phyloP scores from a whole-genome alignment of 352 stramenopile genomes.

The Pythium chondricola region DNA sequence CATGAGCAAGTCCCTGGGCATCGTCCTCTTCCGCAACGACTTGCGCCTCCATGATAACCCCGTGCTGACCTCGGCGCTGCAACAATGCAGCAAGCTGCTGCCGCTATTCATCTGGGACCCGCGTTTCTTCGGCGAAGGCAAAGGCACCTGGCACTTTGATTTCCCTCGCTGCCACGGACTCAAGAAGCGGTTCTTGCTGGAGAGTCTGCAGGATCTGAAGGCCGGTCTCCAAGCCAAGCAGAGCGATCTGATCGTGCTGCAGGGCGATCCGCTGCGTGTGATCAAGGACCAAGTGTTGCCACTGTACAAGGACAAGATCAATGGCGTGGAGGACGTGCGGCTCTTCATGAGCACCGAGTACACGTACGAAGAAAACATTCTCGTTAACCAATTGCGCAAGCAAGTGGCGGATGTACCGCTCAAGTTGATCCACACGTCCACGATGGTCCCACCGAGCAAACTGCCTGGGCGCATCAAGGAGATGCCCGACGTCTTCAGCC shows the following conservation, averaged over 20 bases:
- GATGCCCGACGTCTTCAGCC: slow-evolving; percentile 10
- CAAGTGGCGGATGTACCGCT: slow-evolving; percentile 3
- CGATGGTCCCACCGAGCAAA: slow-evolving; percentile 13
- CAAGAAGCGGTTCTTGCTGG: slow-evolving; percentile 14
- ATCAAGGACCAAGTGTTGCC: slow-evolving; percentile 5
- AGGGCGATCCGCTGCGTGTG: slow-evolving; percentile 7
- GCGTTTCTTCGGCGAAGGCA: slow-evolving; percentile 5
- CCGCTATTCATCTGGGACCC: slow-evolving; percentile 15
- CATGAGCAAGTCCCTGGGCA: slow-evolving; percentile 15
- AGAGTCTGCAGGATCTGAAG: slow-evolving; percentile 12
- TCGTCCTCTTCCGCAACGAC: slow-evolving; percentile 16
- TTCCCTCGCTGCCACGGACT: slow-evolving; percentile 11
- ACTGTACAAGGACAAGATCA: slow-evolving; percentile 1
- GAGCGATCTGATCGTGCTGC: slow-evolving; percentile 9
- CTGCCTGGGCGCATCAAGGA: slow-evolving; percentile 8
- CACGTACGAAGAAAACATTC: slow-evolving; percentile 15
- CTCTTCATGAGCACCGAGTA: slow-evolving; percentile 14
- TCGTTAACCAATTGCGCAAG: slow-evolving; percentile 4
- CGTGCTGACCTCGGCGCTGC: slow-evolving; percentile 6
- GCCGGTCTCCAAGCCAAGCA: slow-evolving; percentile 1
- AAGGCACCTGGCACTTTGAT: slow-evolving; percentile 11
- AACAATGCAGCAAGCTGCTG: slow-evolving; percentile 10
- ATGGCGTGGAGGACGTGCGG: neutral
- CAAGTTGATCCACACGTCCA: slow-evolving; percentile 10
- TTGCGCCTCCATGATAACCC: slow-evolving; percentile 15